Base-by-base conservation (phyloP, 495 filamentous ascomycete genomes). In the Penicillium argentinense region DNA sequence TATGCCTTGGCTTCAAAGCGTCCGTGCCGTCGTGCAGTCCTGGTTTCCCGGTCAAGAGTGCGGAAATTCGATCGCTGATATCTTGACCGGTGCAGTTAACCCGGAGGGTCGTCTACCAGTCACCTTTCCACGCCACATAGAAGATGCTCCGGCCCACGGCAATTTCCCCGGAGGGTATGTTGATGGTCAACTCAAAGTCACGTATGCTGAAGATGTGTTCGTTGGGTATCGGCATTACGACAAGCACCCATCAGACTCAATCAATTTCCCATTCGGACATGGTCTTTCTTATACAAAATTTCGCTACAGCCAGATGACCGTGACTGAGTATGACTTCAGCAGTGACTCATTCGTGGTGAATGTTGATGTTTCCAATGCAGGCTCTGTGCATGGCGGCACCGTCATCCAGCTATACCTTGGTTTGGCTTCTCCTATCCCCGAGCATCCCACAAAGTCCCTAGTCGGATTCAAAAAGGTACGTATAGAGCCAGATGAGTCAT, bases 41-140 rank as follows among this genome's bases (percentile, higher is more conserved):
- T 88, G 88, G 59, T 67, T 92, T 39, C 88, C 88, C 0, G 90
- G 89, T 9, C 83, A 95, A 60, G 85, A 95, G 64, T 85, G 81
- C 14, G 89, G 89, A 30, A 88, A 91, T 61, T 75, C 83, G 1
- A 82, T 95, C 49, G 80, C 80, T 14, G 88, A 92, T 51, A 77
- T 96, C 1, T 80, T 95, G 13, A 91, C 88, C 60, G 89, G 89
- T 14, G 75, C 71, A 39, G 80, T 85, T 45, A 91, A 89, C 60
- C 90, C 89, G 3, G 74, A 77, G 14, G 90, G 78, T 49, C 87
- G 87, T 51, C 74, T 83, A 0, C 86, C 88, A 3, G 89, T 92
- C 61, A 79, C 85, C 37, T 96, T 86, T 54, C 87, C 88, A 23
- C 74, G 76, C 11, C 79, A 87, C 42, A 57, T 92, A 4, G 66